Evolutionary conservation across 2,329 filamentous ascomycete genomes (phyloP).

Genomic region (Pseudocercospora fijiensis): DNA sequence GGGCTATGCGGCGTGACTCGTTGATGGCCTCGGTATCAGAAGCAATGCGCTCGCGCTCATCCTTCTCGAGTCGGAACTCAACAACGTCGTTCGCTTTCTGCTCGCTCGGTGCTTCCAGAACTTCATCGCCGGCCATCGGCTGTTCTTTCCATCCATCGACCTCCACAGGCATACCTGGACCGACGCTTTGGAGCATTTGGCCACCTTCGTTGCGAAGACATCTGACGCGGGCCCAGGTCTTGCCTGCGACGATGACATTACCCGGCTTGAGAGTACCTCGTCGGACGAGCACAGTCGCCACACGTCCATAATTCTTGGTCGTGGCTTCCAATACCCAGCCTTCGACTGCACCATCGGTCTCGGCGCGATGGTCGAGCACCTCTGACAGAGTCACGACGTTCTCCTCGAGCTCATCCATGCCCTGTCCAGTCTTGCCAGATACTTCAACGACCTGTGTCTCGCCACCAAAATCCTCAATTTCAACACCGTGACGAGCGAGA

Average conservation of each 20-base stretch:
- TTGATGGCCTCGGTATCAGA: constrained; percentile 76
- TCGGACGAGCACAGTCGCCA: constrained; percentile 84
- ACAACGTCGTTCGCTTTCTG: constrained; percentile 74
- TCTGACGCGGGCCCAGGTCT: constrained; percentile 83
- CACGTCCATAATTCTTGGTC: constrained; percentile 78
- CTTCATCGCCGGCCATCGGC: constrained; percentile 80
- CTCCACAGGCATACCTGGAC: constrained; percentile 86
- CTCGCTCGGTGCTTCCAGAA: constrained; percentile 79
- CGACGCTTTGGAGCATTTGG: constrained; percentile 66
- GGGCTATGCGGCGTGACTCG: constrained; percentile 56
- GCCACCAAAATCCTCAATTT: constrained; percentile 92
- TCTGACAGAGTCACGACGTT: constrained; percentile 82
- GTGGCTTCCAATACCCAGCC: constrained; percentile 93
- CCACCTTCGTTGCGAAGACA: constrained; percentile 83
- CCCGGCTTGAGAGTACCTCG: constrained; percentile 80
- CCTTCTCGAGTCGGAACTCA: constrained; percentile 70
- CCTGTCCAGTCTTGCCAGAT: constrained; percentile 88
- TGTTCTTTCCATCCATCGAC: constrained; percentile 92
- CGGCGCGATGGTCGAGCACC: constrained; percentile 84
- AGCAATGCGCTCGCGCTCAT: constrained; percentile 64
- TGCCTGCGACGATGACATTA: constrained; percentile 82
- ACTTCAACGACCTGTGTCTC: constrained; percentile 90
- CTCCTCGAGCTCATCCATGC: constrained; percentile 90
- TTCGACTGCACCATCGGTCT: constrained; percentile 73
- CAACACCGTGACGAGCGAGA: constrained; percentile 76